Conservation (phyloP, 192 early-diverging fungal species). For the Coemansia sp. region DNA sequence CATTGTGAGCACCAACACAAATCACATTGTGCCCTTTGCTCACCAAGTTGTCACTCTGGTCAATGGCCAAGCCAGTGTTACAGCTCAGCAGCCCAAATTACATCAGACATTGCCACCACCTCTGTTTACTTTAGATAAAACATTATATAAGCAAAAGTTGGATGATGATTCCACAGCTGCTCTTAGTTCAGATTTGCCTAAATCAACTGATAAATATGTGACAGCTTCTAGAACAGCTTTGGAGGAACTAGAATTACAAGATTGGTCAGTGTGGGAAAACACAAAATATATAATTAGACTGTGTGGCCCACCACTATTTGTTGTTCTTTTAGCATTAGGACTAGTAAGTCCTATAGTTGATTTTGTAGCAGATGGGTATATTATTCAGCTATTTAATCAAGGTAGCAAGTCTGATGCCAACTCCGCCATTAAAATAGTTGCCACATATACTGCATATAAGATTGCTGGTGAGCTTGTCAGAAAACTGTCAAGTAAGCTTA, state of each 20-base stretch:
- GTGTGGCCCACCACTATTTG: not conserved
- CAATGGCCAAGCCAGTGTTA: conserved; percentile 47
- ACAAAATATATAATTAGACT: not conserved
- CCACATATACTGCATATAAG: too few relatives aligned
- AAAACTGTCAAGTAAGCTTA: not conserved
- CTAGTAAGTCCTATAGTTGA: not conserved
- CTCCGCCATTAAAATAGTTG: too few relatives aligned
- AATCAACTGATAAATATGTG: too few relatives aligned
- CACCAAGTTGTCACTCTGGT: conserved; percentile 71
- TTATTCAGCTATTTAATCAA: not conserved
- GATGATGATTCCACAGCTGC: too few relatives aligned
- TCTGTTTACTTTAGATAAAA: too few relatives aligned
- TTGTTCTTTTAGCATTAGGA: not conserved
- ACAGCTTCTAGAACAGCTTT: too few relatives aligned
- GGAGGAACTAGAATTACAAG: too few relatives aligned
- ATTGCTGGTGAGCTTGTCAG: too few relatives aligned
- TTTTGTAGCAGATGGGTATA: not conserved
- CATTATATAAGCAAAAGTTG: too few relatives aligned
- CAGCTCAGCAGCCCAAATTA: not conserved
- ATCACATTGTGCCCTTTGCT: conserved; percentile 70
- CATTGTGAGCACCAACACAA: conserved; percentile 77
- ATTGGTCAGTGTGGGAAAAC: not conserved
- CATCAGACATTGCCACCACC: not conserved
- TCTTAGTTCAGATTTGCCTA: too few relatives aligned
- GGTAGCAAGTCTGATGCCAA: not conserved